phyloP scores from a whole-genome alignment of 1,139 yeast species.

The Geotrichum klebahnii region DNA sequence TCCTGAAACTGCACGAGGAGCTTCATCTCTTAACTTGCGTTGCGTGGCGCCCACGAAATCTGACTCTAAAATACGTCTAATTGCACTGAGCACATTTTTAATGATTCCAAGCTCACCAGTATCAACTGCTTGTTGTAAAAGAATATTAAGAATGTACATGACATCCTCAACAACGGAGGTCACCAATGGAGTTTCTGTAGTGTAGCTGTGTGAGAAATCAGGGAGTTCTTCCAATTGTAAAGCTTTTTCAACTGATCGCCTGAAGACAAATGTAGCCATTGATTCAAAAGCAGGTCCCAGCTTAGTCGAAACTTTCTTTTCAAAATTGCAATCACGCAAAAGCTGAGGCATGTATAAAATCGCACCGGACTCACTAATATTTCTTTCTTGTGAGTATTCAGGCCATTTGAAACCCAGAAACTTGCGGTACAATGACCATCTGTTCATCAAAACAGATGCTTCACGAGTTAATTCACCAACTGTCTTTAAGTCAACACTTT shows the following conservation, averaged over 20 bases:
- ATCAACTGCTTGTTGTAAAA: conserved; percentile 55
- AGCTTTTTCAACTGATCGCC: conserved; percentile 79
- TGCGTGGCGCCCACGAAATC: conserved; percentile 48
- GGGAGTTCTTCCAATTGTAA: conserved; percentile 77
- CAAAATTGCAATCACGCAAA: conserved; percentile 56
- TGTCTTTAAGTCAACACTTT: conserved; percentile 46
- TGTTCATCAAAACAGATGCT: conserved; percentile 68
- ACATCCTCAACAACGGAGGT: conserved; percentile 87
- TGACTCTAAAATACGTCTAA: conserved; percentile 46
- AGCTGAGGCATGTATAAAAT: conserved; percentile 38
- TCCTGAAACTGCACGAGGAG: conserved; percentile 31
- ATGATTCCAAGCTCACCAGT: conserved; percentile 58
- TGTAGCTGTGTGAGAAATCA: conserved; percentile 34
- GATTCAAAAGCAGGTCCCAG: conserved; percentile 61
- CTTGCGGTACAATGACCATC: conserved; percentile 81
- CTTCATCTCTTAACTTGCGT: conserved; percentile 52
- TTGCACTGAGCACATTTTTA: conserved; percentile 48
- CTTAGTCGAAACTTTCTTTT: conserved; percentile 52
- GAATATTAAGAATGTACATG: conserved; percentile 65
- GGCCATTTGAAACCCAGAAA: conserved; percentile 68
- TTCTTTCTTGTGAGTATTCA: conserved; percentile 35
- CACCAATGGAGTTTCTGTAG: conserved; percentile 57
- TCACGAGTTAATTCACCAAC: conserved; percentile 62
- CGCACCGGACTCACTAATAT: conserved; percentile 20
- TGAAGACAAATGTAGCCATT: conserved; percentile 61